A percentile compares a stretch with the other conserved stretches of the same genome.
These are phyloP conservation scores for Aaosphaeria pasadenensis DNA, from an alignment of 2,329 filamentous ascomycete species.

Conservation along the genomic window DNA sequence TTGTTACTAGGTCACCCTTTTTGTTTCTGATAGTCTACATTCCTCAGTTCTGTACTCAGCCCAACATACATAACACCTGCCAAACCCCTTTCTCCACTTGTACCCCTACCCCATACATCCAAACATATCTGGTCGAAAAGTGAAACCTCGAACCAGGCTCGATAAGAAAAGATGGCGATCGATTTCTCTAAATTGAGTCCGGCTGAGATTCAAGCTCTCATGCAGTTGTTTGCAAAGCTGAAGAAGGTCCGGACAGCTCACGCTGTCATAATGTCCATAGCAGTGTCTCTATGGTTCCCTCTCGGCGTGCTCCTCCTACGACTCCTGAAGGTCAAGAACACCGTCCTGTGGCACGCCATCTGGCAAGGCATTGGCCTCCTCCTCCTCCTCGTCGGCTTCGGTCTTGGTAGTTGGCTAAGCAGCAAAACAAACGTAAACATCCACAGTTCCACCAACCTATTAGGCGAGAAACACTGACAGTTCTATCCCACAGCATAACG, in stretches of 20 bases:
- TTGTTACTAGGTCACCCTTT: too few species aligned
- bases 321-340: slow-evolving; percentile 1
- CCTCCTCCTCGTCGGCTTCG: slow-evolving; percentile 5
- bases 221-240: neutral
- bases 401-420: slow-evolving; percentile 1
- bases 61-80: too few species aligned
- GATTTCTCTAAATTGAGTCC: neutral
- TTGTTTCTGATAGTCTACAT: too few species aligned
- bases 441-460: too few species aligned
- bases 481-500: neutral
- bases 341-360: slow-evolving; percentile 1
- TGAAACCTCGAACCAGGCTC: too few species aligned
- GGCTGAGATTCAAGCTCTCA: neutral
- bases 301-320: slow-evolving; percentile 6
- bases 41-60: too few species aligned
- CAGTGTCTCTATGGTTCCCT: slow-evolving; percentile 5
- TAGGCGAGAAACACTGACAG: too few species aligned
- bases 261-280: slow-evolving; percentile 2
- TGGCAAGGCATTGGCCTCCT: slow-evolving; percentile 6
- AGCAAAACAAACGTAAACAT: neutral
- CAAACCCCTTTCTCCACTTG: too few species aligned
- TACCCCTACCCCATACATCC: too few species aligned
- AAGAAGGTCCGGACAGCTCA: slow-evolving; percentile 2
- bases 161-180: neutral
- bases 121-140: too few species aligned